Evolutionary conservation across 306 rosid species (phyloP).

Genomic region (Malus sieversii): DNA sequence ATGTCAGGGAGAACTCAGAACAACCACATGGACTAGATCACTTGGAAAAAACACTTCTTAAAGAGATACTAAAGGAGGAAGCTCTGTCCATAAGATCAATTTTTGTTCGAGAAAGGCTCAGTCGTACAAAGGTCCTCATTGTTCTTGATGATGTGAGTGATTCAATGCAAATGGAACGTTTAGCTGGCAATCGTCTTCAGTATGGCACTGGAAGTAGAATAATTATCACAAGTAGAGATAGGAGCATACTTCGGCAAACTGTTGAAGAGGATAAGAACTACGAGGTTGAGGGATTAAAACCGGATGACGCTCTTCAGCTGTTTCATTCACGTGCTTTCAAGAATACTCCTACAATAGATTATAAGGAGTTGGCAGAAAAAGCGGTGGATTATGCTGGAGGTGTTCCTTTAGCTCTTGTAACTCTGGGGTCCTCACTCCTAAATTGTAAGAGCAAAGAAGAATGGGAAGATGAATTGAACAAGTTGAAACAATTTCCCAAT

Average conservation of each 20-base stretch:
- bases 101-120: neutral
- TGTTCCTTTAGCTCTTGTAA: neutral
- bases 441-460: neutral
- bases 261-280: too few species aligned
- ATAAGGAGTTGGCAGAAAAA: neutral
- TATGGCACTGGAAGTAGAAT: neutral
- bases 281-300: too few species aligned
- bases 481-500: neutral
- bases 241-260: too few species aligned
- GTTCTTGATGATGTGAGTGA: slow-evolving; percentile 16
- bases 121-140: neutral
- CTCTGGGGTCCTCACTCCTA: neutral
- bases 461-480: neutral
- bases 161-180: neutral
- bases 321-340: too few species aligned
- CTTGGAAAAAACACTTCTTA: too few species aligned
- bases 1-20: too few species aligned
- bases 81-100: too few species aligned
- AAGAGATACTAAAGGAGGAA: too few species aligned
- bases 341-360: too few species aligned
- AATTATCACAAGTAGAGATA: neutral
- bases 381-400: neutral
- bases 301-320: too few species aligned
- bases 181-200: neutral
- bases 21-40: too few species aligned